These are phyloP conservation scores for Vachellia pachyceras DNA, from an alignment of 306 rosid genomes.

Conservation along the genomic window DNA sequence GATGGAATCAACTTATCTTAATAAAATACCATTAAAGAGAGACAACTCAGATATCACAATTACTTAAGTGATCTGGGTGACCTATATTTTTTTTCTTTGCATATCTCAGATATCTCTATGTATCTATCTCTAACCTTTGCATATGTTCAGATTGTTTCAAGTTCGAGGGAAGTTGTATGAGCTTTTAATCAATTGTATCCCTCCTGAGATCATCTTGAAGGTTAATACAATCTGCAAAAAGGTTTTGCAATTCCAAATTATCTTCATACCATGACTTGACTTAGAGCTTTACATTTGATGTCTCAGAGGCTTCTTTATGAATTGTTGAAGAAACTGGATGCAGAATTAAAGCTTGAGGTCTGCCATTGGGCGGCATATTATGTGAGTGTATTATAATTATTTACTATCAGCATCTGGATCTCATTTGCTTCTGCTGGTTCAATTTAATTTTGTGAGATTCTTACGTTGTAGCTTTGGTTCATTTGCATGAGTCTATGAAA, in stretches of 20 bases:
- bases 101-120: neutral
- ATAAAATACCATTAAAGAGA: neutral
- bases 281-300: constrained; percentile 34
- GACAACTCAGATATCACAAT: neutral
- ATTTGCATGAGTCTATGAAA: neutral
- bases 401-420: constrained; percentile 15
- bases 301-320: constrained; percentile 82
- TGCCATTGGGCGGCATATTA: constrained; percentile 98
- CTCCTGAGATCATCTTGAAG: constrained; percentile 92
- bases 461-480: constrained; percentile 7
- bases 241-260: neutral
- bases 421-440: neutral
- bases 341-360: constrained; percentile 92
- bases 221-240: constrained; percentile 44
- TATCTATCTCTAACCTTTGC: neutral
- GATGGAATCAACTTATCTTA: neutral
- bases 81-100: neutral
- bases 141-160: constrained; percentile 67
- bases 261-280: neutral
- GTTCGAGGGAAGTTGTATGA: constrained; percentile 93
- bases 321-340: constrained; percentile 81
- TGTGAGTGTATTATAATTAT: constrained; percentile 58
- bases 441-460: constrained; percentile 11
- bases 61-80: neutral
- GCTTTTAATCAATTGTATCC: constrained; percentile 89